These are phyloP conservation scores for Ascochyta koolunga DNA, from an alignment of 2,329 filamentous ascomycete genomes.

Conservation along the genomic window DNA sequence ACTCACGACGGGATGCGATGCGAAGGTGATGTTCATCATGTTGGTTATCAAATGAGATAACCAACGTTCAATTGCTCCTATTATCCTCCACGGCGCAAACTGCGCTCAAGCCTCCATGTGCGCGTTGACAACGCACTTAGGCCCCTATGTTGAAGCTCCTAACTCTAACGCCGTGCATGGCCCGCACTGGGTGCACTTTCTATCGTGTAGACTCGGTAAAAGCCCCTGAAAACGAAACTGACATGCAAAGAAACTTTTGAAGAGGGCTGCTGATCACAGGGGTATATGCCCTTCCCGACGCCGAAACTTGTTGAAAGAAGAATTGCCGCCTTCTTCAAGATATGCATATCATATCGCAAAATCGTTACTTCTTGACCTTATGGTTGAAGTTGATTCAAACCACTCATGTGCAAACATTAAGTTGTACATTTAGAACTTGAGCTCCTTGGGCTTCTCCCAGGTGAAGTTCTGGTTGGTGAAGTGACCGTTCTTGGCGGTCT, in stretches of 20 bases:
- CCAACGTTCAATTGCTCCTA: conserved; percentile 11
- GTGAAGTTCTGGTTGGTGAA: conserved; percentile 98
- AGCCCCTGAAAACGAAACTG: conserved; percentile 28
- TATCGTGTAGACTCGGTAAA: conserved; percentile 35
- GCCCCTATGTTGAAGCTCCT: conserved; percentile 35
- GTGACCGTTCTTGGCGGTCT: conserved; percentile 99
- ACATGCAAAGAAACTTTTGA: conserved; percentile 43
- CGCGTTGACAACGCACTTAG: conserved; percentile 39
- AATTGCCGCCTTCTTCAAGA: conserved; percentile 42
- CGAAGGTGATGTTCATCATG: conserved; percentile 3
- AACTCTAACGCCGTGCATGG: conserved; percentile 25
- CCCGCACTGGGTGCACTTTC: conserved; percentile 25
- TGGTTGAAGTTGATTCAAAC: conserved; percentile 51
- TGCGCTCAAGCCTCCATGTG: conserved; percentile 25
- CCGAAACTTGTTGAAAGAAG: conserved; percentile 51
- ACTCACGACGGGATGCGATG: conserved; percentile 7
- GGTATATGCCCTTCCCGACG: conserved; percentile 46
- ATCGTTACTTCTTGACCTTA: conserved; percentile 38
- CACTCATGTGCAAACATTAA: conserved; percentile 41
- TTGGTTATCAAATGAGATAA: conserved; percentile 7
- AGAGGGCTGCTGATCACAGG: conserved; percentile 39
- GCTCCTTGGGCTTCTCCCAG: conserved; percentile 97
- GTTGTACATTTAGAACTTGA: conserved; percentile 75
- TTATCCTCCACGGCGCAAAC: conserved; percentile 15
- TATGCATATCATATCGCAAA: conserved; percentile 45